These are phyloP conservation scores for Helotiales sp. DNA, from an alignment of 2,329 filamentous ascomycete genomes.

Conservation along the genomic window DNA sequence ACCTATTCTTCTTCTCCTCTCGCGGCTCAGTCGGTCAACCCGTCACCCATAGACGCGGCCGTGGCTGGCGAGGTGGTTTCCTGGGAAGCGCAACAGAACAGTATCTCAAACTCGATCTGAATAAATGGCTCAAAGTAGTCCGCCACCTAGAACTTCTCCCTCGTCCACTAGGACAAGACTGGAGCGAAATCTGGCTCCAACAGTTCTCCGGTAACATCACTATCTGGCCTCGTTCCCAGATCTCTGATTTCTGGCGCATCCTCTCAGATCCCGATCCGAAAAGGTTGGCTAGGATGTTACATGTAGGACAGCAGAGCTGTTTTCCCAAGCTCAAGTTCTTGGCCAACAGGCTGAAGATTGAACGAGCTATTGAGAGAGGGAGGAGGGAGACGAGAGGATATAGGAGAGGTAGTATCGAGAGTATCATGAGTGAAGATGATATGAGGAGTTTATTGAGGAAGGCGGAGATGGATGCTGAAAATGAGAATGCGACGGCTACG, in stretches of 20 bases:
- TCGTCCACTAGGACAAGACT: slow-evolving; percentile 88
- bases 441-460: slow-evolving; percentile 47
- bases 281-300: slow-evolving; percentile 83
- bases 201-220: slow-evolving; percentile 93
- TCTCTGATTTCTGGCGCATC: slow-evolving; percentile 82
- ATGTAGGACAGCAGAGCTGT: slow-evolving; percentile 82
- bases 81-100: slow-evolving; percentile 90
- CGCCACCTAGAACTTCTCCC: slow-evolving; percentile 90
- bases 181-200: slow-evolving; percentile 95
- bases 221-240: slow-evolving; percentile 84
- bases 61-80: slow-evolving; percentile 95
- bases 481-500: slow-evolving; percentile 34
- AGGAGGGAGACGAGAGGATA: slow-evolving; percentile 52
- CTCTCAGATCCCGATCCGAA: slow-evolving; percentile 77
- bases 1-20: slow-evolving; percentile 97
- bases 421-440: slow-evolving; percentile 62
- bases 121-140: slow-evolving; percentile 96
- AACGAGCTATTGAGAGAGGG: slow-evolving; percentile 65
- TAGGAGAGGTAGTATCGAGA: slow-evolving; percentile 55
- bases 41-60: slow-evolving; percentile 88
- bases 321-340: slow-evolving; percentile 94
- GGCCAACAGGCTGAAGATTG: slow-evolving; percentile 80
- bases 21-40: slow-evolving; percentile 88
- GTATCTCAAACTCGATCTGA: slow-evolving; percentile 93
- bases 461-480: slow-evolving; percentile 31